phyloP scores from a whole-genome alignment of 805 yeast genomes.

The Kodamaea neixiangensis region DNA sequence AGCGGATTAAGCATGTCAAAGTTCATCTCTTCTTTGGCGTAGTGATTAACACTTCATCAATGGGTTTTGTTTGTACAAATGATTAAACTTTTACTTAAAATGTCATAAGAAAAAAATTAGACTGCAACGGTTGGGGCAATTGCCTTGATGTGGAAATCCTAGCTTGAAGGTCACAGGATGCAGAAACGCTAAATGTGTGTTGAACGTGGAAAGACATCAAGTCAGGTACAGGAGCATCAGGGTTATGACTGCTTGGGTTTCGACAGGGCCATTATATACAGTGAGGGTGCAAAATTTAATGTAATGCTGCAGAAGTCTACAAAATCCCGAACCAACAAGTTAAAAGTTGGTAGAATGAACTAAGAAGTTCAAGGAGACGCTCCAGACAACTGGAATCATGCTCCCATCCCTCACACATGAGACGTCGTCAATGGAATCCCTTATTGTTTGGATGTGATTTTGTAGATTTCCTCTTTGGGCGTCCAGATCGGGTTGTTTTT shows the following conservation, averaged over 20 bases:
- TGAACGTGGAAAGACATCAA: too few relatives aligned
- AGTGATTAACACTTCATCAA: not conserved
- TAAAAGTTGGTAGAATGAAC: too few relatives aligned
- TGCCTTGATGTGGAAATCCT: not conserved
- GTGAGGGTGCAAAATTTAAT: not conserved
- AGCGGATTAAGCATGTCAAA: constrained; percentile 29
- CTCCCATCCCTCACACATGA: not conserved
- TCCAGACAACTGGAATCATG: too few relatives aligned
- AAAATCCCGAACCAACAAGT: too few relatives aligned
- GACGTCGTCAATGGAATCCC: not conserved
- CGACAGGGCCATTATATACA: too few relatives aligned
- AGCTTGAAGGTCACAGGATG: not conserved
- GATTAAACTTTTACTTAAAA: constrained; percentile 1
- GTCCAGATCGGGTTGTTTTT: not conserved
- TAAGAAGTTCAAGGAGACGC: too few relatives aligned
- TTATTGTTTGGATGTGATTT: not conserved
- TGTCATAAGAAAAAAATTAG: constrained; percentile 1
- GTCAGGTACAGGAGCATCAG: not conserved
- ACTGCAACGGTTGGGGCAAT: not conserved
- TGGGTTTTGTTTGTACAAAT: not conserved
- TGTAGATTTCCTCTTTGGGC: not conserved
- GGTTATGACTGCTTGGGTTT: not conserved
- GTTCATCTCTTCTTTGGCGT: constrained; percentile 21
- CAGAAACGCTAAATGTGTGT: not conserved
- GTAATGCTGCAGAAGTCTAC: not conserved